Percentiles rank a stretch among this genome's conserved stretches.
Conservation (phyloP, 345 rosid genomes). For the Moricandia arvensis region DNA sequence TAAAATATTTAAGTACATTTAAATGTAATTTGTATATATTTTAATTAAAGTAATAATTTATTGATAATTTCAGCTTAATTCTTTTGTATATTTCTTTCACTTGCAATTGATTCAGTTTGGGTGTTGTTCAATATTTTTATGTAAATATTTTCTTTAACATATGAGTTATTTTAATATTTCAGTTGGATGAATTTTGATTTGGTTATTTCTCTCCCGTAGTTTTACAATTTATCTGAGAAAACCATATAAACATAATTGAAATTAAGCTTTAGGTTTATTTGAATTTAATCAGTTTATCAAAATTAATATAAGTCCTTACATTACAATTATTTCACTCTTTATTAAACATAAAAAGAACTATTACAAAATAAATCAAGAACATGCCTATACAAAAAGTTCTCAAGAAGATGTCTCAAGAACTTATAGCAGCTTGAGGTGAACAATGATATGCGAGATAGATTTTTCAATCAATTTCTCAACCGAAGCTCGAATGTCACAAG, state of each 20-base stretch:
- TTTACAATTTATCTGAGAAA: background rate
- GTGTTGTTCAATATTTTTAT: background rate
- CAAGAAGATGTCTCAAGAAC: conserved; percentile 15
- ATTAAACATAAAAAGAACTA: background rate
- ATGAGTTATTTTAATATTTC: background rate
- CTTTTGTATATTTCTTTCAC: background rate
- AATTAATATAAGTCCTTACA: background rate
- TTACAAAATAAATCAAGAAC: conserved; percentile 12
- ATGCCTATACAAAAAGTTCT: conserved; percentile 11
- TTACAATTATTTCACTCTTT: background rate
- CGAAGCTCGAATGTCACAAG: conserved; percentile 13
- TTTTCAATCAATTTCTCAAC: conserved; percentile 3
- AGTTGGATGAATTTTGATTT: background rate
- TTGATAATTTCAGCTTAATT: background rate
- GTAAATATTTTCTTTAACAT: background rate
- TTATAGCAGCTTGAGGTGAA: conserved; percentile 17
- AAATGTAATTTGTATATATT: no score
- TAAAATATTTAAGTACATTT: background rate
- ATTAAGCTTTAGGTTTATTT: background rate
- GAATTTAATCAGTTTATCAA: background rate
- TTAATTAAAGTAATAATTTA: no score
- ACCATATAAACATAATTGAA: background rate
- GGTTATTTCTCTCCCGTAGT: background rate
- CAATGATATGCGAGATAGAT: background rate
- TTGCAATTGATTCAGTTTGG: background rate